Conservation (phyloP, 371 early-diverging fungal genomes). For the Mucor piriformis region DNA sequence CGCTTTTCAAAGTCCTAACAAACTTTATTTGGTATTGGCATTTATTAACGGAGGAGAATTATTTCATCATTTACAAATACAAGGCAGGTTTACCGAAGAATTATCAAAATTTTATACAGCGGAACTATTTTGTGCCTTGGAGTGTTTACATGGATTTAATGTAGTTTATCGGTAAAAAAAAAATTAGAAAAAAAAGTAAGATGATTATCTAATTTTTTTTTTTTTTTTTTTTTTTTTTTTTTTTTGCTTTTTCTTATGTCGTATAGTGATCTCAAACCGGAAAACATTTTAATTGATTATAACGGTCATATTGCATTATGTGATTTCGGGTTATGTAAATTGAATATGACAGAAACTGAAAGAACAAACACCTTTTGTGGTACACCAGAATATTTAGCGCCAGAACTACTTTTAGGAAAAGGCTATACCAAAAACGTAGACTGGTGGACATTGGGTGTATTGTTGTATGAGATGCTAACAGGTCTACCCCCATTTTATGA, state of each 20-base stretch:
- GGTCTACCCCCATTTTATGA: conserved; percentile 96
- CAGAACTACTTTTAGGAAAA: conserved; percentile 90
- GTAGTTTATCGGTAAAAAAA: conserved; percentile 76
- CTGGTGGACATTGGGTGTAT: conserved; percentile 98
- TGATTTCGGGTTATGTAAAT: conserved; percentile 98
- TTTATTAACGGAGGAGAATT: conserved; percentile 96
- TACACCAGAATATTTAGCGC: conserved; percentile 99
- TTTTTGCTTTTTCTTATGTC: no score
- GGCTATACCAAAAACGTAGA: conserved; percentile 96
- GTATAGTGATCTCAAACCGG: conserved; percentile 88
- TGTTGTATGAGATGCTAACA: conserved; percentile 95
- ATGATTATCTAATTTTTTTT: neutral
- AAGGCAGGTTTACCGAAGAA: conserved; percentile 74
- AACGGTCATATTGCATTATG: conserved; percentile 97
- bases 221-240: no score
- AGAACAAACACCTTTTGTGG: conserved; percentile 98
- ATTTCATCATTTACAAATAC: conserved; percentile 86
- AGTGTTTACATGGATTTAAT: conserved; percentile 87
- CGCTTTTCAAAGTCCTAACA: conserved; percentile 86
- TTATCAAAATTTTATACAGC: conserved; percentile 74
- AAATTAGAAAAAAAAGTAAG: neutral
- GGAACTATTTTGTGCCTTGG: conserved; percentile 79
- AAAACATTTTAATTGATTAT: conserved; percentile 95
- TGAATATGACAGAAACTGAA: conserved; percentile 91
- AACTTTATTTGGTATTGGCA: conserved; percentile 89